phyloP scores from a whole-genome alignment of 306 rosid genomes.

The Dryas drummondii region DNA sequence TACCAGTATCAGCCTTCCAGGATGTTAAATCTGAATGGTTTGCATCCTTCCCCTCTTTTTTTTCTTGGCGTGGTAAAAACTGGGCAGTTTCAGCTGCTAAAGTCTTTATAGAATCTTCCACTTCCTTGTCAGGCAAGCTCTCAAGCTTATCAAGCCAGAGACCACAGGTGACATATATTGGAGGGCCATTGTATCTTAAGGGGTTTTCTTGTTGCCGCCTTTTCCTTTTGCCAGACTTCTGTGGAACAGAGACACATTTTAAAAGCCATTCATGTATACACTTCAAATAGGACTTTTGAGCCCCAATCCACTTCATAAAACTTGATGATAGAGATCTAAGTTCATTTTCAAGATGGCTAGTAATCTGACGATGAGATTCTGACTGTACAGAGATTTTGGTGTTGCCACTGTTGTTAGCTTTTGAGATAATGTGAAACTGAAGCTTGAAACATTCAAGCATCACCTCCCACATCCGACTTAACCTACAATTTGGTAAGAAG shows the following conservation, averaged over 20 bases:
- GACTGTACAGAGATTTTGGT: conserved; percentile 55
- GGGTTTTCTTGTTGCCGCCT: conserved; percentile 26
- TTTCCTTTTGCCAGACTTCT: conserved; percentile 57
- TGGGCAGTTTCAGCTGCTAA: conserved; percentile 59
- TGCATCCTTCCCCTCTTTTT: conserved; percentile 51
- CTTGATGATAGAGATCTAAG: conserved; percentile 58
- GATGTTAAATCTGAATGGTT: conserved; percentile 31
- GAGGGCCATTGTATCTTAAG: conserved; percentile 48
- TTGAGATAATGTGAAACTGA: conserved; percentile 66
- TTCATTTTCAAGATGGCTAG: conserved; percentile 67
- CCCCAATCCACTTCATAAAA: conserved; percentile 73
- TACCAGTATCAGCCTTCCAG: conserved; percentile 42
- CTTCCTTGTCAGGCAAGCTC: conserved; percentile 45
- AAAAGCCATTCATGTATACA: conserved; percentile 72
- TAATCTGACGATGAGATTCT: conserved; percentile 61
- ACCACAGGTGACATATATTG: conserved; percentile 62
- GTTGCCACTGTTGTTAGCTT: conserved; percentile 49
- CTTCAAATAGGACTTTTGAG: conserved; percentile 73
- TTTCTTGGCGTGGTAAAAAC: conserved; percentile 72
- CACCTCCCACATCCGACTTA: conserved; percentile 88
- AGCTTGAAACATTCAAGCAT: conserved; percentile 85
- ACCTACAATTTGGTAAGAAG: conserved; percentile 41
- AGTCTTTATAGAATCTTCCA: conserved; percentile 53
- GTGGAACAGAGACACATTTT: conserved; percentile 57
- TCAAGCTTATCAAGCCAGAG: conserved; percentile 61